Evolutionary conservation across 306 rosid genomes (phyloP).

Genomic region (Vigna angularis): DNA sequence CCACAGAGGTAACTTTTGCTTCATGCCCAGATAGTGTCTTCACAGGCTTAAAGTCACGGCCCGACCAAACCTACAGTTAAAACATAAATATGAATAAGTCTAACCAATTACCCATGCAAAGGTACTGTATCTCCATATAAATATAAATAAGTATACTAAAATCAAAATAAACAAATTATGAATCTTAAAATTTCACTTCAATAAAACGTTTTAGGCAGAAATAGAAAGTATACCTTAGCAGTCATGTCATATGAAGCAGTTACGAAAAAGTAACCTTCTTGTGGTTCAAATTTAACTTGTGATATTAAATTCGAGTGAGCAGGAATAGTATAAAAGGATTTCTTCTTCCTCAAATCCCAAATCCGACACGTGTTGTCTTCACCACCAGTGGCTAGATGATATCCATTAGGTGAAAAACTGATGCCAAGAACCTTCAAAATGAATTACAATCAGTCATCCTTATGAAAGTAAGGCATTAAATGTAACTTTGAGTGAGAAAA

Average conservation of each 20-base stretch:
- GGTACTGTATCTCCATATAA: not conserved
- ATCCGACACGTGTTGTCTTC: constrained; percentile 92
- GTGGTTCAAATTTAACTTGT: constrained; percentile 93
- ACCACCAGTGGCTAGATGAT: constrained; percentile 89
- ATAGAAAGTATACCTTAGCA: constrained; percentile 69
- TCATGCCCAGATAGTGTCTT: constrained; percentile 93
- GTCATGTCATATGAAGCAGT: constrained; percentile 95
- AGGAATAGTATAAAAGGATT: constrained; percentile 82
- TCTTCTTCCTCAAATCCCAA: constrained; percentile 95
- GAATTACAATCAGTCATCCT: constrained; percentile 35
- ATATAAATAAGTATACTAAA: constrained; percentile 1
- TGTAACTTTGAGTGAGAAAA: not conserved
- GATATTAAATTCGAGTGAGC: constrained; percentile 94
- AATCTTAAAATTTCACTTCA: constrained; percentile 10
- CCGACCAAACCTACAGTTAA: constrained; percentile 84
- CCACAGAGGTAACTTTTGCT: constrained; percentile 86
- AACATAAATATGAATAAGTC: constrained; percentile 37
- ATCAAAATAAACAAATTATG: constrained; percentile 20
- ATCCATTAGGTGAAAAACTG: constrained; percentile 90
- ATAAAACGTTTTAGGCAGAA: constrained; percentile 34
- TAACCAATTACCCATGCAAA: not conserved
- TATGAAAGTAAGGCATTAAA: constrained; percentile 11
- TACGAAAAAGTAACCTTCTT: constrained; percentile 94
- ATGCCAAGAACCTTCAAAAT: constrained; percentile 77
- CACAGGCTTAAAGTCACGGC: constrained; percentile 92